These are phyloP conservation scores for Triticum turgidum DNA, from an alignment of 176 grass and related monocot species.

Conservation along the genomic window DNA sequence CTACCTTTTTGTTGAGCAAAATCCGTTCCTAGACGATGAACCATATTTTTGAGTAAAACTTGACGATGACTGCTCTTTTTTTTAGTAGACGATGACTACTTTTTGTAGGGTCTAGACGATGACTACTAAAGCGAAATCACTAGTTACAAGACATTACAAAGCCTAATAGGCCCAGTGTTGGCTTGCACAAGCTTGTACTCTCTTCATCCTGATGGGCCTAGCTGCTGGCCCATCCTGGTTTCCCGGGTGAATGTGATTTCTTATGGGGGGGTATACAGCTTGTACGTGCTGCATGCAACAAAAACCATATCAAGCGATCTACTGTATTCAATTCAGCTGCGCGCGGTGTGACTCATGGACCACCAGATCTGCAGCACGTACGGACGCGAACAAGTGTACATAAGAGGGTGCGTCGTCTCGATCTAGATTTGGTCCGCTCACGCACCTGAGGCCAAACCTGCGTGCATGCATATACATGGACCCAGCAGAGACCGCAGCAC, in stretches of 20 bases:
- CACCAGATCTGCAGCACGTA: background rate
- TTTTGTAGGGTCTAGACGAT: too few relatives aligned
- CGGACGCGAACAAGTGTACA: background rate
- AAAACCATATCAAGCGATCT: background rate
- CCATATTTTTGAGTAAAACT: too few relatives aligned
- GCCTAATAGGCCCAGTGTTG: too few relatives aligned
- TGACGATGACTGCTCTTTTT: too few relatives aligned
- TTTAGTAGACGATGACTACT: too few relatives aligned
- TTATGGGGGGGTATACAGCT: background rate
- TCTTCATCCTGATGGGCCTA: too few relatives aligned
- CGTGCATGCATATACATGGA: background rate
- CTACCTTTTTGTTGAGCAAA: too few relatives aligned
- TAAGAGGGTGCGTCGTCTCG: background rate
- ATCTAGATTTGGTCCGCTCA: background rate
- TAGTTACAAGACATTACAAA: too few relatives aligned
- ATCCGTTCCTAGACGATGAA: too few relatives aligned
- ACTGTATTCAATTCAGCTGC: background rate
- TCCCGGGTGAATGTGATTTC: background rate
- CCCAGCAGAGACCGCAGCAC: background rate
- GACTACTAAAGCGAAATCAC: too few relatives aligned
- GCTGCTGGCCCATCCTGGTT: too few relatives aligned
- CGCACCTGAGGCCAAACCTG: background rate
- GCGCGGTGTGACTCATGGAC: background rate
- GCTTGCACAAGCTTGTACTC: too few relatives aligned
- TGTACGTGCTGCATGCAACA: constrained; percentile 4